These are phyloP conservation scores for Lipomyces anomalus DNA, from an alignment of 805 yeast genomes.

Conservation along the genomic window DNA sequence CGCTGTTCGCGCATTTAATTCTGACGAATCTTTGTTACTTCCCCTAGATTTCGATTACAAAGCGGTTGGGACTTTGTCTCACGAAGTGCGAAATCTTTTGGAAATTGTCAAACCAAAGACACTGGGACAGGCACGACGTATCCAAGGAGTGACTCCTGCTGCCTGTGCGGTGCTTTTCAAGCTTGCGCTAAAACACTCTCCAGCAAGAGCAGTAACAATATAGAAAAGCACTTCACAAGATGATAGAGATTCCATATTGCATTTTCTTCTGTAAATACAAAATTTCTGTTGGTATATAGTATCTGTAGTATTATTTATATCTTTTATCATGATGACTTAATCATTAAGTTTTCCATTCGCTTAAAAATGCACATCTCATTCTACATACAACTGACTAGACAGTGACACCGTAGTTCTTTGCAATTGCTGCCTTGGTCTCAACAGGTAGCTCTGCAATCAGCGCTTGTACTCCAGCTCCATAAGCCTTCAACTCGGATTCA, in stretches of 20 bases:
- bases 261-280: no score
- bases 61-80: constrained; percentile 40
- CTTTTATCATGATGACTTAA: no score
- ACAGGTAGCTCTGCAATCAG: constrained; percentile 2
- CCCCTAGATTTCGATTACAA: constrained; percentile 65
- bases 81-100: constrained; percentile 39
- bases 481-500: constrained; percentile 1
- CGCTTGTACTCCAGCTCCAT: not conserved
- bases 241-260: no score
- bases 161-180: constrained; percentile 71
- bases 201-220: not conserved
- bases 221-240: no score
- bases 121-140: constrained; percentile 89
- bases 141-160: constrained; percentile 93
- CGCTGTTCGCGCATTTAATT: constrained; percentile 67
- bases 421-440: constrained; percentile 1
- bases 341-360: no score
- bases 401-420: not conserved
- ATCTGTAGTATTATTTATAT: no score
- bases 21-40: constrained; percentile 72
- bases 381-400: no score
- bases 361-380: no score
- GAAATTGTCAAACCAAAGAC: constrained; percentile 79
- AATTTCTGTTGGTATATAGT: no score
- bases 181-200: constrained; percentile 18